These are phyloP conservation scores for Scheffersomyces parashehatae DNA, from an alignment of 1,139 yeast species.

Conservation along the genomic window DNA sequence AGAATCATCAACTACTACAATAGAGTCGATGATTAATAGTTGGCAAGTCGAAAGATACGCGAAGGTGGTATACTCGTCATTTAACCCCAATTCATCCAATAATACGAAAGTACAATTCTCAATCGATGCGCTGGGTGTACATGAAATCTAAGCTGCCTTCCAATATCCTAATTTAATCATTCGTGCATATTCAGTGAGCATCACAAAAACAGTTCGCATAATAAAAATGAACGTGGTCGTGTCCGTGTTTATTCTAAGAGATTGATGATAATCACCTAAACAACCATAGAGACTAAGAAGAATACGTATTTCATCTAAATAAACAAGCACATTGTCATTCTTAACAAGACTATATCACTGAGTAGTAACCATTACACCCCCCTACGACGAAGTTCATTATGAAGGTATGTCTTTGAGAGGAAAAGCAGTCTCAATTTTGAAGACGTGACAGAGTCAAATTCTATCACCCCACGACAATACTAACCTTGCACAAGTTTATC, in stretches of 20 bases:
- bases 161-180: background rate
- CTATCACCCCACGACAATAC: slow-evolving; percentile 7
- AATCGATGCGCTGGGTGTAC: slow-evolving; percentile 15
- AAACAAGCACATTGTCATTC: too few relatives aligned
- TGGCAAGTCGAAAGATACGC: slow-evolving; percentile 33
- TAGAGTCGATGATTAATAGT: slow-evolving; percentile 14
- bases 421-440: slow-evolving; percentile 1
- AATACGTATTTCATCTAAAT: too few relatives aligned
- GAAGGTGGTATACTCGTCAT: slow-evolving; percentile 23
- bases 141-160: background rate
- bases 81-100: slow-evolving; percentile 7
- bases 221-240: slow-evolving; percentile 1
- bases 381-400: slow-evolving; percentile 5
- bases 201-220: background rate
- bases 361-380: background rate
- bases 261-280: slow-evolving; percentile 15
- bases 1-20: background rate
- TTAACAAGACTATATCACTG: background rate
- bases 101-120: slow-evolving; percentile 14
- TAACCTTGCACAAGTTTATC: slow-evolving; percentile 58
- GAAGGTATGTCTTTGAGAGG: slow-evolving; percentile 16
- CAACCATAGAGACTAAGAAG: slow-evolving; percentile 5
- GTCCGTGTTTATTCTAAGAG: background rate
- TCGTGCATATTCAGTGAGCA: background rate
- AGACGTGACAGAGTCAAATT: background rate